Conservation (phyloP, 176 grass and related monocot species). For the Carex kokanica region DNA sequence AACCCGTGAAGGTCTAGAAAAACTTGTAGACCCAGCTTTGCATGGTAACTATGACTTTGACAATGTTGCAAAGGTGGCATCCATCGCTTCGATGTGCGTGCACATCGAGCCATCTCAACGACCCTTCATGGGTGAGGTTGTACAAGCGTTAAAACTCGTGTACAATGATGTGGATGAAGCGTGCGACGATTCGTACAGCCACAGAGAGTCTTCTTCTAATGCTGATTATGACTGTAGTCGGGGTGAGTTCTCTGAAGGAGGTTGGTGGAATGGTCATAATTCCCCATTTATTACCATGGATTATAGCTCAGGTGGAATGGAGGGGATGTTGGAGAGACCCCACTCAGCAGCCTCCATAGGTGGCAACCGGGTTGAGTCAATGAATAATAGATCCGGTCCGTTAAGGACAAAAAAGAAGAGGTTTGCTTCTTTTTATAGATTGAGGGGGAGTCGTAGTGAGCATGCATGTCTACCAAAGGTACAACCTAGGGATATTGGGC, state of each 20-base stretch:
- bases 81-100: conserved; percentile 82
- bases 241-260: conserved; percentile 43
- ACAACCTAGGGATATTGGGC: conserved; percentile 42
- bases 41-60: conserved; percentile 68
- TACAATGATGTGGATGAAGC: conserved; percentile 78
- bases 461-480: conserved; percentile 43
- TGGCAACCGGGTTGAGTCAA: conserved; percentile 21
- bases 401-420: conserved; percentile 60
- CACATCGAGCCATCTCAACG: conserved; percentile 65
- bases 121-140: conserved; percentile 99
- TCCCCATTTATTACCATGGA: conserved; percentile 89
- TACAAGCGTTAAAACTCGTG: conserved; percentile 89
- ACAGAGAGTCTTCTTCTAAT: conserved; percentile 60
- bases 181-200: conserved; percentile 64
- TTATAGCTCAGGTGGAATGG: conserved; percentile 72
- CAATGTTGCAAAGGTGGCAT: conserved; percentile 95
- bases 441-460: conserved; percentile 89
- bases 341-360: conserved; percentile 32
- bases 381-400: conserved; percentile 75
- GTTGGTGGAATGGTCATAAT: conserved; percentile 61
- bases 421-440: conserved; percentile 50
- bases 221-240: conserved; percentile 52
- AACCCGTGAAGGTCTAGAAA: conserved; percentile 62
- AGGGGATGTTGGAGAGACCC: conserved; percentile 40
- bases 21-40: conserved; percentile 71